A percentile compares a stretch with the other conserved stretches of the same genome.
These are phyloP conservation scores for Stagonosporopsis chrysanthemi DNA, from an alignment of 2,329 filamentous ascomycete species.

Conservation along the genomic window DNA sequence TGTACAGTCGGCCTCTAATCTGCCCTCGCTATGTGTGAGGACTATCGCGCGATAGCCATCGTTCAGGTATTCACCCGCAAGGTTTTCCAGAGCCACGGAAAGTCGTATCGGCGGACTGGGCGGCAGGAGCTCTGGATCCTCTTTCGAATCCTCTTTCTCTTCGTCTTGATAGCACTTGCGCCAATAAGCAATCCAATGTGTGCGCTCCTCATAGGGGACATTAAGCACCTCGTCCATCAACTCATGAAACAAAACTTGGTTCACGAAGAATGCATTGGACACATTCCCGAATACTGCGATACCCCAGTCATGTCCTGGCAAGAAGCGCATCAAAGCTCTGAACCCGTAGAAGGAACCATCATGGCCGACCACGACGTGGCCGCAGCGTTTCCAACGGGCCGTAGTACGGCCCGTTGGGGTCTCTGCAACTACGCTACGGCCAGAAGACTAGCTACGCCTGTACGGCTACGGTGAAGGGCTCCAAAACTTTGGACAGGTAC, in stretches of 20 bases:
- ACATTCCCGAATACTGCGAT: conserved; percentile 21
- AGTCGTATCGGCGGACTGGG: background rate
- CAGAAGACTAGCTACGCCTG: no score
- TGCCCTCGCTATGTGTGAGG: conserved; percentile 8
- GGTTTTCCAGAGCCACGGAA: conserved; percentile 4
- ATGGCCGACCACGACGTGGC: conserved; percentile 17
- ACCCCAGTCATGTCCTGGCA: conserved; percentile 23
- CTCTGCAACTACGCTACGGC: no score
- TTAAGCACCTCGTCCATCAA: conserved; percentile 14
- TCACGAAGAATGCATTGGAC: conserved; percentile 9
- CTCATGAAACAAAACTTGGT: conserved; percentile 16
- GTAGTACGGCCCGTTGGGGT: no score
- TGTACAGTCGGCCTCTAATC: conserved; percentile 16
- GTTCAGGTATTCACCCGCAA: conserved; percentile 18
- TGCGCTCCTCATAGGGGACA: background rate
- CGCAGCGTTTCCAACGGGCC: conserved; percentile 1
- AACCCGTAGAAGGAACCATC: conserved; percentile 22
- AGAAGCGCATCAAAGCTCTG: conserved; percentile 14
- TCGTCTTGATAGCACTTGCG: conserved; percentile 3
- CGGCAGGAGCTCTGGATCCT: background rate
- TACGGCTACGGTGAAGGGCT: no score
- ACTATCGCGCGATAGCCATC: conserved; percentile 18
- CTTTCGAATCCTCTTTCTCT: background rate
- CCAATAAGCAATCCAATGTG: conserved; percentile 14
- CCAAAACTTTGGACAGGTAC: no score